Percentiles rank a stretch among this genome's conserved stretches.
Conservation (phyloP, 345 rosid species). For the Tarenaya hassleriana region DNA sequence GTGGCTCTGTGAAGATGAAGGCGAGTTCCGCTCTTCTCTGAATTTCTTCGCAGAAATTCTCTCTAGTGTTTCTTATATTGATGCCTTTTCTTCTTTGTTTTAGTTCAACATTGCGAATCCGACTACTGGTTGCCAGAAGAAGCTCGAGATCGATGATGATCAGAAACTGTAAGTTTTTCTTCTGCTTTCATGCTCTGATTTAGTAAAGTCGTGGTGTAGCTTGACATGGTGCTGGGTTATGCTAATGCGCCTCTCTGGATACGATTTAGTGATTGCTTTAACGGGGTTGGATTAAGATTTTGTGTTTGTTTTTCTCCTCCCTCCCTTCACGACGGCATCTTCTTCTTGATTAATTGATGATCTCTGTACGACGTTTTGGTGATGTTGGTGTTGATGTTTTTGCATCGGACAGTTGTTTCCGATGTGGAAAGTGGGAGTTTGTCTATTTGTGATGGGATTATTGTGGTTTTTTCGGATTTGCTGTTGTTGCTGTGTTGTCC, state of each 20-base stretch:
- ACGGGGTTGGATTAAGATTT: no score
- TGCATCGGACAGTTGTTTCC: no score
- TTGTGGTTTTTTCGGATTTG: conserved; percentile 22
- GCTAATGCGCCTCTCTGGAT: no score
- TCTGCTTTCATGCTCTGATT: no score
- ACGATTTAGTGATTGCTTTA: no score
- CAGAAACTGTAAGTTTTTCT: conserved; percentile 38
- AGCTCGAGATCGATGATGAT: conserved; percentile 51
- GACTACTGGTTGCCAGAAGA: conserved; percentile 52
- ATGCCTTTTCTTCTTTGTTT: not conserved
- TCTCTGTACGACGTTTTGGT: conserved; percentile 23
- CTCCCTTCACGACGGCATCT: conserved; percentile 37
- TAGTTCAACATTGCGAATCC: conserved; percentile 51
- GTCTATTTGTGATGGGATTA: conserved; percentile 1
- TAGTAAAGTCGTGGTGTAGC: no score
- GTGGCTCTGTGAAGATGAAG: conserved; percentile 25
- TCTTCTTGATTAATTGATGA: no score
- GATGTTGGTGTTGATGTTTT: conserved; percentile 18
- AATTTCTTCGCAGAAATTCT: not conserved
- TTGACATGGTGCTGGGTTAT: no score
- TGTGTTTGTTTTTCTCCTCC: no score
- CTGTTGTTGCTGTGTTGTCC: conserved; percentile 4
- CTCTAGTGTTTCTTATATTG: not conserved
- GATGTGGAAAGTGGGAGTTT: no score
- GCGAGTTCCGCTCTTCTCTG: conserved; percentile 12